phyloP scores from a whole-genome alignment of 306 rosid genomes.

The Quercus bicolor region DNA sequence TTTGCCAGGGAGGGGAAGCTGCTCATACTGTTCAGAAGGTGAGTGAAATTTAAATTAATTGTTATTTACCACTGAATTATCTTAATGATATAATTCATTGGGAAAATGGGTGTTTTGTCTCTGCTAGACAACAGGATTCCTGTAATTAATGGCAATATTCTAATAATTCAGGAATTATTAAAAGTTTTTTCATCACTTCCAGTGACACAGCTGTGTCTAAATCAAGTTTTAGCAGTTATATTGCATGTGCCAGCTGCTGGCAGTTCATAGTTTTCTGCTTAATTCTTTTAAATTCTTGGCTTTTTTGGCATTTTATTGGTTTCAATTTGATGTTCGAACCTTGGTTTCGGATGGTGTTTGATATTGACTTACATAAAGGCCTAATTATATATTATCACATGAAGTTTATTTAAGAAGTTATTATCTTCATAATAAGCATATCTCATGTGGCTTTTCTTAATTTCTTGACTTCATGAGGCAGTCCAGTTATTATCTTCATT shows the following conservation, averaged over 20 bases:
- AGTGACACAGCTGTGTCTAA: background rate
- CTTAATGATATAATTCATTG: background rate
- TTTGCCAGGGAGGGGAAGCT: conserved; percentile 10
- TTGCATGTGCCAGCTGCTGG: background rate
- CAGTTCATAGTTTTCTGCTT: background rate
- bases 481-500: too few relatives aligned
- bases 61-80: background rate
- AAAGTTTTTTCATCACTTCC: too few relatives aligned
- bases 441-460: too few relatives aligned
- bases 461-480: too few relatives aligned
- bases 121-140: background rate
- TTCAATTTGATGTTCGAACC: background rate
- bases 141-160: too few relatives aligned
- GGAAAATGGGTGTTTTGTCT: background rate
- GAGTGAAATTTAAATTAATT: background rate
- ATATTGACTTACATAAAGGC: too few relatives aligned
- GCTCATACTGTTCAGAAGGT: conserved; percentile 21
- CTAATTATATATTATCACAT: too few relatives aligned
- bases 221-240: background rate
- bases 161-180: too few relatives aligned
- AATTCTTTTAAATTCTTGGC: background rate
- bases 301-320: background rate
- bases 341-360: too few relatives aligned
- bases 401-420: too few relatives aligned
- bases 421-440: too few relatives aligned